Base-by-base conservation (phyloP, 768 basidiomycete species). In the Melanogaster broomeanus region DNA sequence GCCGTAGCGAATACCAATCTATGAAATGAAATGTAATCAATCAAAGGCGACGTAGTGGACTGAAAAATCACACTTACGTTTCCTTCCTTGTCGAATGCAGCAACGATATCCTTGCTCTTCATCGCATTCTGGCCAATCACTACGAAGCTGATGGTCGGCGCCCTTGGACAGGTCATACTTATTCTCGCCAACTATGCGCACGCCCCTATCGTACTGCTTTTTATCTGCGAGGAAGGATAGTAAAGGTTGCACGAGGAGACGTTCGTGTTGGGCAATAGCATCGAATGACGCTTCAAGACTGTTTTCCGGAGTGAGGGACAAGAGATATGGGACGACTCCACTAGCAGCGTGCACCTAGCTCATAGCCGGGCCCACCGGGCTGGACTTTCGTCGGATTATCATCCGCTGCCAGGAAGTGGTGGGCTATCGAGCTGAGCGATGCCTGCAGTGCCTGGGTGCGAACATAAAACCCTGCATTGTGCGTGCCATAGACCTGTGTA, bases 1-100 rank as follows among this genome's bases (percentile, higher is more conserved):
- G 2, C 89, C 89, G 51, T 79, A 88, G 19, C 87, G 84, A 51
- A 91, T 87, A 0, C 89, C 89, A 42, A 89, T 77, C 89, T 91
- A 57, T 21, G 12, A 8, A 47, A 45, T 10, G 6, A 27, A 33
- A 31, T 19, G 2, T 33, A 24, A 53, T 49, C 33, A 48, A 31
- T n/a, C n/a, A 50, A 39, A 19, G n/a, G 28, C 25, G 37, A 9
- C 33, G 35, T 21, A 42, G 35, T 21, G 40, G 16, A 27, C 44
- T 10, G 11, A 48, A 30, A 46, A 8, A 30, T 19, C 6, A n/a
- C 5, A 76, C 85, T 61, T 49, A 90, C 89, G 31, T 76, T 74
- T 21, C 82, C 82, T 45, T 77, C 82, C 59, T 74, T 63, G 63
- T 91, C 88, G 57, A 90, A 88, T 15, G 72, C 72, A 21, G 70